Conservation (phyloP, 192 early-diverging fungal species). For the Backusella tarrabulga region DNA sequence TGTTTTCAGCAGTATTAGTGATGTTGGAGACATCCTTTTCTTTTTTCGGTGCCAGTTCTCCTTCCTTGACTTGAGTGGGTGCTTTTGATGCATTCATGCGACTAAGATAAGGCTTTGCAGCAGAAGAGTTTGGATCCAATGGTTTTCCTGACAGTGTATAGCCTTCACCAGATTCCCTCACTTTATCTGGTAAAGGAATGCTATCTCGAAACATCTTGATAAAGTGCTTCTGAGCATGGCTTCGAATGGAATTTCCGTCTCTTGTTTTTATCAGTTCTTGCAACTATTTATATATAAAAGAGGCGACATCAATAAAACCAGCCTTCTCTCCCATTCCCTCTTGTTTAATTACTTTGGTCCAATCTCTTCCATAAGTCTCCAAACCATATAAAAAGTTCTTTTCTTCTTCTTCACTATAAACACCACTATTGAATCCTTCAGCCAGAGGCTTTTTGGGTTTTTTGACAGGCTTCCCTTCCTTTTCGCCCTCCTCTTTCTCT, state of each 20-base stretch:
- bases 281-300: conserved; percentile 44
- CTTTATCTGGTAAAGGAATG: conserved; percentile 80
- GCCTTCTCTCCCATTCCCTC: neutral
- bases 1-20: neutral
- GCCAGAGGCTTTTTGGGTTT: conserved; percentile 46
- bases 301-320: neutral
- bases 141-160: conserved; percentile 82
- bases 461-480: conserved; percentile 32
- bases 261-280: conserved; percentile 74
- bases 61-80: neutral
- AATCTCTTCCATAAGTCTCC: conserved; percentile 80
- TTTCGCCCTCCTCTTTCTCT: neutral
- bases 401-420: conserved; percentile 79
- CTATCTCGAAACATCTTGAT: conserved; percentile 86
- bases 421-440: conserved; percentile 62
- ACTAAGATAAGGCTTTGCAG: conserved; percentile 76
- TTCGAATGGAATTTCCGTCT: conserved; percentile 80
- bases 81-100: conserved; percentile 6
- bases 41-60: neutral
- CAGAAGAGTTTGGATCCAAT: conserved; percentile 87
- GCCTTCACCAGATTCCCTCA: conserved; percentile 63
- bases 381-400: conserved; percentile 71
- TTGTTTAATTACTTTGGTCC: conserved; percentile 60
- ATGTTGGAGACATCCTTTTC: neutral
- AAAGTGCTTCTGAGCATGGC: conserved; percentile 91